Evolutionary conservation across 164 flowering plant species (phyloP).

Genomic region (Echeveria elegans): DNA sequence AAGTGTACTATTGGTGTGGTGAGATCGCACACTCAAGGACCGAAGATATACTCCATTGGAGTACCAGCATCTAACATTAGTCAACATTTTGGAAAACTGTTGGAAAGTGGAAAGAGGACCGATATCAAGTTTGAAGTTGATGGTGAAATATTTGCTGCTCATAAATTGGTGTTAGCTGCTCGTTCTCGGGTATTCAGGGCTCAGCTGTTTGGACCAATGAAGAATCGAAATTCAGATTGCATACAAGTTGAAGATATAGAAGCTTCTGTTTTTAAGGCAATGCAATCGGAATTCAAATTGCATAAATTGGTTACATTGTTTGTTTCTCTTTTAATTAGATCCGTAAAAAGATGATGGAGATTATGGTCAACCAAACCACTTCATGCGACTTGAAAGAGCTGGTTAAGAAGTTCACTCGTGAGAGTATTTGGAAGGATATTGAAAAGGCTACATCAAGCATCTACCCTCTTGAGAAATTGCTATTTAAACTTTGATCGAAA

Average conservation of each 20-base stretch:
- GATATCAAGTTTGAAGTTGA: constrained; percentile 75
- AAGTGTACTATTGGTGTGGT: constrained; percentile 86
- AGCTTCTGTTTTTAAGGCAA: constrained; percentile 79
- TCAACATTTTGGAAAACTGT: constrained; percentile 62
- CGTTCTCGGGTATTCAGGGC: constrained; percentile 92
- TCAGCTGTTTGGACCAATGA: constrained; percentile 80
- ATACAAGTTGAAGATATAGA: constrained; percentile 80
- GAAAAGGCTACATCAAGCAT: no score
- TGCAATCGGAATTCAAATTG: no score
- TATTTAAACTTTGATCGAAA: no score
- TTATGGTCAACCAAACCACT: no score
- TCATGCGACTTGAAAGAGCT: no score
- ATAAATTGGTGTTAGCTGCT: constrained; percentile 81
- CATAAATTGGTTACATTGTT: no score
- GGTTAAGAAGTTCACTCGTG: no score
- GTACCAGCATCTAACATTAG: constrained; percentile 66
- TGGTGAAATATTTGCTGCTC: constrained; percentile 66
- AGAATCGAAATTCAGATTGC: constrained; percentile 42
- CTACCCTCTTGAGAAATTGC: no score
- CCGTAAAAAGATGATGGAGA: no score
- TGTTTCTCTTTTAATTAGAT: no score
- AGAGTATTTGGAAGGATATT: no score
- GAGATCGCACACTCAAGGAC: constrained; percentile 69
- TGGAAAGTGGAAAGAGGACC: constrained; percentile 63
- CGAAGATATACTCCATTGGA: constrained; percentile 56